Conservation (phyloP, 805 yeast genomes). For the Yueomyces sinensis region DNA sequence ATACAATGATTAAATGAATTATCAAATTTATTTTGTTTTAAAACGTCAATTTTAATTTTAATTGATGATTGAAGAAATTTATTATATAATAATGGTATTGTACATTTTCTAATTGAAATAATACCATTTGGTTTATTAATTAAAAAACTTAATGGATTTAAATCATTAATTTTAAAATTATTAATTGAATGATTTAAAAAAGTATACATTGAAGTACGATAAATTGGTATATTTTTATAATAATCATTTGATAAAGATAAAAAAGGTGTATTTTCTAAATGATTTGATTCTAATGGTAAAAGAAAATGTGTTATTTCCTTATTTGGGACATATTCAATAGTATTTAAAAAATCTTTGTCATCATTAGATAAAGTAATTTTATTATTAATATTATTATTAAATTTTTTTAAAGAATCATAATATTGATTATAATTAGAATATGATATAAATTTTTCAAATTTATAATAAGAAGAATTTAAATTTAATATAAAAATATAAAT, state of each 20-base stretch:
- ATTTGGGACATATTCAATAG: constrained; percentile 1
- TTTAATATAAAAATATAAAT: constrained; percentile 15
- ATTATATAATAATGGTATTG: constrained; percentile 10
- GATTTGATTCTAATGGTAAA: neutral
- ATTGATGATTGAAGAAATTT: constrained; percentile 10
- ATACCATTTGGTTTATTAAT: constrained; percentile 70
- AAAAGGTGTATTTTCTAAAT: neutral
- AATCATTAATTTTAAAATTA: constrained; percentile 16
- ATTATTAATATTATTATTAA: no score
- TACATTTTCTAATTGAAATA: constrained; percentile 60
- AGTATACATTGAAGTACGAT: constrained; percentile 12
- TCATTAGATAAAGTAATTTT: neutral
- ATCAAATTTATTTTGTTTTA: neutral
- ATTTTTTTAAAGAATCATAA: neutral
- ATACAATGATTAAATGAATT: neutral
- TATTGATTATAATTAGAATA: neutral
- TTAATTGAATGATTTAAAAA: constrained; percentile 10
- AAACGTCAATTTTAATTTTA: constrained; percentile 7
- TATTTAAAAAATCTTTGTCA: constrained; percentile 2
- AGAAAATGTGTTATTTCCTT: neutral
- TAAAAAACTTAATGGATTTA: constrained; percentile 32
- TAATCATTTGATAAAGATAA: neutral
- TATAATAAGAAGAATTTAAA: constrained; percentile 6
- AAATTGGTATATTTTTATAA: constrained; percentile 3
- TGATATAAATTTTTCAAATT: neutral